phyloP scores from a whole-genome alignment of 2,329 filamentous ascomycete genomes.

The Rhexocercosporidium sp. region DNA sequence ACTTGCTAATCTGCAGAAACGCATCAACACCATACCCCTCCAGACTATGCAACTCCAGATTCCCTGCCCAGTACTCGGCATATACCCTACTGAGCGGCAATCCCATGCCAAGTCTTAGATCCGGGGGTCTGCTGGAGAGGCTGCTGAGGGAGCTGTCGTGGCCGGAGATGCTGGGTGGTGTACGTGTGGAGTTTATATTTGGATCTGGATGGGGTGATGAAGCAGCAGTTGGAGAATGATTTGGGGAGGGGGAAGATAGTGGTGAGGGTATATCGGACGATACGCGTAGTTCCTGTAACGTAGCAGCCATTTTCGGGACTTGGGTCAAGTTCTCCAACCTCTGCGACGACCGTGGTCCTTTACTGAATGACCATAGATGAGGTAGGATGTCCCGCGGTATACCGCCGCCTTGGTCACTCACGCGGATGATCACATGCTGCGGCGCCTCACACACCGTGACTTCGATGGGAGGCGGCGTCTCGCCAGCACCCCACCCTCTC shows the following conservation, averaged over 20 bases:
- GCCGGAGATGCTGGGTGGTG: slow-evolving; percentile 5
- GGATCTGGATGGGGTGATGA: not conserved
- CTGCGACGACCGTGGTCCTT: slow-evolving; percentile 79
- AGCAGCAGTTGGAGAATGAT: not conserved
- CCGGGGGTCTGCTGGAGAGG: slow-evolving; percentile 81
- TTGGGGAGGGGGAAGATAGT: slow-evolving; percentile 5
- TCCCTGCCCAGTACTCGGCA: slow-evolving; percentile 97
- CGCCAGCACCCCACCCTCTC: slow-evolving; percentile 31
- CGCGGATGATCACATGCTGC: slow-evolving; percentile 94
- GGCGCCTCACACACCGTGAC: slow-evolving; percentile 93
- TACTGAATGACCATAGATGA: slow-evolving; percentile 95
- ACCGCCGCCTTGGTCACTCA: slow-evolving; percentile 94
- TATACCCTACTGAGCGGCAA: slow-evolving; percentile 93
- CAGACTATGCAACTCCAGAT: slow-evolving; percentile 85
- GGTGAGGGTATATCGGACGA: slow-evolving; percentile 17
- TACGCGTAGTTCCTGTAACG: slow-evolving; percentile 81
- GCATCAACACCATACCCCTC: slow-evolving; percentile 97
- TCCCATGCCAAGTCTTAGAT: slow-evolving; percentile 89
- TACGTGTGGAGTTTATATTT: not conserved
- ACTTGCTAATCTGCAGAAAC: slow-evolving; percentile 92
- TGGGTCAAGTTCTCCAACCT: slow-evolving; percentile 84
- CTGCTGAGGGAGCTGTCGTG: slow-evolving; percentile 69
- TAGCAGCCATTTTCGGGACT: slow-evolving; percentile 91
- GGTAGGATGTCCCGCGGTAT: slow-evolving; percentile 85
- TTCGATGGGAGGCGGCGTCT: slow-evolving; percentile 82